Conservation (phyloP, 805 yeast genomes). For the Ogataea saltuana region DNA sequence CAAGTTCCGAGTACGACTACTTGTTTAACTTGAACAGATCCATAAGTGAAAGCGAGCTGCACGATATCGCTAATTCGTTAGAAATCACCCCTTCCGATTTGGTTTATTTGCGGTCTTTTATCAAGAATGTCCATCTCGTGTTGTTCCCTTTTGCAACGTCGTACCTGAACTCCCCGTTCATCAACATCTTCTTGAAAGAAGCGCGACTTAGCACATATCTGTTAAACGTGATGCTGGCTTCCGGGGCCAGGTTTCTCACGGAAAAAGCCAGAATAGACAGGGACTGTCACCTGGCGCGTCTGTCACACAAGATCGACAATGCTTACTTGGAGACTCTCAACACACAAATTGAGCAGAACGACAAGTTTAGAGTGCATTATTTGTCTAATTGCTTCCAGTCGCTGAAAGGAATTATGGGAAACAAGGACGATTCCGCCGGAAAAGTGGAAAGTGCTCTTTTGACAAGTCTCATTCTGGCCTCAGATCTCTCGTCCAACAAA, state of each 20-base stretch:
- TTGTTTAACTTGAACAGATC: conserved; percentile 22
- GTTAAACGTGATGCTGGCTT: conserved; percentile 66
- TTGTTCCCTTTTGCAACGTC: conserved; percentile 32
- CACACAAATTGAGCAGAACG: conserved; percentile 41
- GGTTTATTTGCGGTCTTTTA: conserved; percentile 30
- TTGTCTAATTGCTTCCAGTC: conserved; percentile 63
- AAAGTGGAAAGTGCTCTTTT: conserved; percentile 65
- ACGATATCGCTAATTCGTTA: conserved; percentile 22
- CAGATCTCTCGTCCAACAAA: conserved; percentile 55
- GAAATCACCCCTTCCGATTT: conserved; percentile 25
- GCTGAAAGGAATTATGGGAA: conserved; percentile 48
- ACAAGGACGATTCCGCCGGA: conserved; percentile 36
- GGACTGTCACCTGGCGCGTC: conserved; percentile 12
- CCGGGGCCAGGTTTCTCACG: conserved; percentile 57
- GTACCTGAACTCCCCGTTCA: conserved; percentile 31
- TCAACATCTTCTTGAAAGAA: conserved; percentile 26
- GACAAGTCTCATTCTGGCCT: conserved; percentile 63
- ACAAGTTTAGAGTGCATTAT: conserved; percentile 57
- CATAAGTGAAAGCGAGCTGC: conserved; percentile 17
- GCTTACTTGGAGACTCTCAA: conserved; percentile 15
- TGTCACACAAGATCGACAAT: conserved; percentile 8
- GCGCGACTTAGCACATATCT: conserved; percentile 52
- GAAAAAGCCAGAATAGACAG: conserved; percentile 29
- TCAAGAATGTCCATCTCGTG: conserved; percentile 32
- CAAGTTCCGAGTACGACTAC: conserved; percentile 23